Conservation (phyloP, 345 rosid genomes). For the Brassica cretica region DNA sequence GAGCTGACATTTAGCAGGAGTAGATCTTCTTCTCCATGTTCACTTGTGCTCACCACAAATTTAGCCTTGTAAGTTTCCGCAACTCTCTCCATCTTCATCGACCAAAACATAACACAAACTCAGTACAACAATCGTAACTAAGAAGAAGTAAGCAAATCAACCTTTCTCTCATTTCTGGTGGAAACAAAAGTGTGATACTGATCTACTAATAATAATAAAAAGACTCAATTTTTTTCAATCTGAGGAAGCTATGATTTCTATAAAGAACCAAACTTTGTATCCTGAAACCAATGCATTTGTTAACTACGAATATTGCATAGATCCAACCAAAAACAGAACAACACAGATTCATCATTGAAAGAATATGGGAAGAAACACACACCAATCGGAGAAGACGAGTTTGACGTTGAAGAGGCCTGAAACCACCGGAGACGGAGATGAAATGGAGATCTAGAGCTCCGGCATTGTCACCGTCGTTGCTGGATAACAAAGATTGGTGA, state of each 20-base stretch:
- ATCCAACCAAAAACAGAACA: neutral
- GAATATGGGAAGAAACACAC: conserved; percentile 9
- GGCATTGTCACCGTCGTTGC: conserved; percentile 28
- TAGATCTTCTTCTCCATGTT: conserved; percentile 64
- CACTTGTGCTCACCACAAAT: conserved; percentile 66
- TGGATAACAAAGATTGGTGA: conserved; percentile 42
- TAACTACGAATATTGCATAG: neutral
- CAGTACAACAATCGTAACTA: neutral
- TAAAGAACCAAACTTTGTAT: conserved; percentile 11
- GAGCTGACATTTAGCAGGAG: conserved; percentile 61
- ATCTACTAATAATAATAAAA: neutral
- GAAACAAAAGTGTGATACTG: neutral
- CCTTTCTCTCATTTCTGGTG: neutral
- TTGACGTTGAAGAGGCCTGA: conserved; percentile 47
- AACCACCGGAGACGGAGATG: conserved; percentile 67
- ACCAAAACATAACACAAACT: conserved; percentile 31
- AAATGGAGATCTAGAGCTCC: conserved; percentile 50
- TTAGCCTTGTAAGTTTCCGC: conserved; percentile 48
- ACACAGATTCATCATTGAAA: neutral
- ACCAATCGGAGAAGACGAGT: conserved; percentile 70
- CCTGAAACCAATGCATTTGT: neutral
- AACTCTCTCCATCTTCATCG: conserved; percentile 62
- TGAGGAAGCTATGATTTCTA: neutral
- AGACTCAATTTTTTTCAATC: neutral
- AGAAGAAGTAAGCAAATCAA: neutral